These are phyloP conservation scores for Incumbomyces lentus DNA, from an alignment of 2,329 filamentous ascomycete genomes.

Conservation along the genomic window DNA sequence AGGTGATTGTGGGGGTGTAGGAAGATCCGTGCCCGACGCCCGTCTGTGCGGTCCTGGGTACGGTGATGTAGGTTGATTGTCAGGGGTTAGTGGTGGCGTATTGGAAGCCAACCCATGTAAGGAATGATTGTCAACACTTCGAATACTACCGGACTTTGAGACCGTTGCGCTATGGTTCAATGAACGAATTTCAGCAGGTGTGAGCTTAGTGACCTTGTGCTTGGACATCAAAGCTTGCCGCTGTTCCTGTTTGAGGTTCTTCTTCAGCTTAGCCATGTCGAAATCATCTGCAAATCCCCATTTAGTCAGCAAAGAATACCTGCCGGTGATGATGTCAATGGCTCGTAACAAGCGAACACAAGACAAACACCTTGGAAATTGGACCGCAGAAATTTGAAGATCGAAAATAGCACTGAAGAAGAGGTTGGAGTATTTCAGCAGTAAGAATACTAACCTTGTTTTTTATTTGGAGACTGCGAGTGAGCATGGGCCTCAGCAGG, in stretches of 20 bases:
- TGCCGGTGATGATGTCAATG: constrained; percentile 10
- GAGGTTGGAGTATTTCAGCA: background rate
- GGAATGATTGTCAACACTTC: constrained; percentile 12
- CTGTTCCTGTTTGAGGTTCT: constrained; percentile 19
- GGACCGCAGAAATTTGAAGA: too few species aligned
- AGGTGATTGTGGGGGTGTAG: constrained; percentile 16
- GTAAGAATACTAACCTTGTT: constrained; percentile 5
- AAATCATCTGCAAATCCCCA: constrained; percentile 15
- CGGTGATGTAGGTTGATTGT: constrained; percentile 6
- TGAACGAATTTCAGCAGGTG: constrained; percentile 20
- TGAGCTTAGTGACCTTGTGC: constrained; percentile 18
- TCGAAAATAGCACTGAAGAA: too few species aligned
- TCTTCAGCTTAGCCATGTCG: constrained; percentile 21
- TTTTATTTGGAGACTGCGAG: constrained; percentile 1
- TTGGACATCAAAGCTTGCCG: constrained; percentile 13
- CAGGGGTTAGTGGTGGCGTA: constrained; percentile 14
- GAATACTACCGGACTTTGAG: constrained; percentile 14
- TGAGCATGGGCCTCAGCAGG: background rate
- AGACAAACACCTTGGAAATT: too few species aligned
- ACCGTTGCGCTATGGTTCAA: constrained; percentile 16
- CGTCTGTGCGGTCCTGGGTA: constrained; percentile 8
- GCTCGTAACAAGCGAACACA: background rate
- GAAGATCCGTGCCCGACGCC: constrained; percentile 8
- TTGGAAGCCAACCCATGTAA: constrained; percentile 12
- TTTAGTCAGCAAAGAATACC: constrained; percentile 6